Evolutionary conservation across 176 grass and related monocot species (phyloP).

Genomic region (Tillandsia leiboldiana): DNA sequence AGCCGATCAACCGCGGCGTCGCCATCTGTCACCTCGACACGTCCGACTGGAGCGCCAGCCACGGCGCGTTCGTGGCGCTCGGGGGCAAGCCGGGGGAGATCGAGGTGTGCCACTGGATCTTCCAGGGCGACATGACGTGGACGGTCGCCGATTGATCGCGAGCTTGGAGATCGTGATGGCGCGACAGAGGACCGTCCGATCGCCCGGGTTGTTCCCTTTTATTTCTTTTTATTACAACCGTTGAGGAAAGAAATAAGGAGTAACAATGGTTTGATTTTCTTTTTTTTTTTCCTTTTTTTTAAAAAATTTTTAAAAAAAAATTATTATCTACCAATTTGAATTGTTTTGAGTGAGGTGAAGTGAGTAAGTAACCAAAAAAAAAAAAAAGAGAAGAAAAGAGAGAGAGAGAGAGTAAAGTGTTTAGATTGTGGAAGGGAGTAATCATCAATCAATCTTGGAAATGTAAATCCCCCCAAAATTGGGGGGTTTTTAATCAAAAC

Average conservation of each 20-base stretch:
- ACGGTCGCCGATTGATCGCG: slow-evolving; percentile 38
- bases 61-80: slow-evolving; percentile 55
- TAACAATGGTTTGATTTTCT: no score
- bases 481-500: background rate
- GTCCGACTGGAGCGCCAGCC: slow-evolving; percentile 52
- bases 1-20: slow-evolving; percentile 54
- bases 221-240: no score
- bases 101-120: slow-evolving; percentile 90
- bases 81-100: slow-evolving; percentile 56
- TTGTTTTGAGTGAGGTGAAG: no score
- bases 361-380: no score
- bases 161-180: background rate
- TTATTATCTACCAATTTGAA: no score
- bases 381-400: no score
- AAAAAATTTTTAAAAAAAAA: no score
- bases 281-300: no score
- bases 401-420: no score
- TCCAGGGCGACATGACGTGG: slow-evolving; percentile 89
- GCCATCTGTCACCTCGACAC: slow-evolving; percentile 88
- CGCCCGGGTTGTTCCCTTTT: no score
- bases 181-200: background rate
- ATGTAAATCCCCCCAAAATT: background rate
- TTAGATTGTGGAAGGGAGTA: background rate
- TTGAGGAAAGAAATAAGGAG: no score
- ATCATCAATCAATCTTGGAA: background rate